Evolutionary conservation across 2,329 filamentous ascomycete genomes (phyloP), one percentile per base, ranked within the genome.

Genomic region (Berkeleyomyces rouxiae): DNA sequence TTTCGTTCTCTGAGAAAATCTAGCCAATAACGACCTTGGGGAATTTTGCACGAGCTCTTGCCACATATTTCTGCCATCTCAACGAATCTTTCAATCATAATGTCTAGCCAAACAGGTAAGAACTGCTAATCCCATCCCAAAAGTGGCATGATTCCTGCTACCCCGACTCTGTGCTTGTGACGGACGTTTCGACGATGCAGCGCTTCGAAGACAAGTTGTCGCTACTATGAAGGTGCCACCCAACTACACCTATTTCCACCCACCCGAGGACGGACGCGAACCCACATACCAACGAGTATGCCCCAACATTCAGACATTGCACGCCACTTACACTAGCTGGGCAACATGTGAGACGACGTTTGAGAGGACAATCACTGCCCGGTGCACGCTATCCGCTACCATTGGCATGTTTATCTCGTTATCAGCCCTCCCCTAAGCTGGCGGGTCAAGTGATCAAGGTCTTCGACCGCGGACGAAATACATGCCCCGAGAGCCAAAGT

Each of bases 41-140:
- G 6, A 10, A 43, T 43, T 13, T 9, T 11, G 3, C 42, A 57
- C 42, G 40, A 59, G 11, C 16, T 46, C 0, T 44, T 16, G 33
- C 16, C 13, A 23, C 10, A n/a, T 9, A 33, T 59, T 59, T 42
- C 10, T 59, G 4, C 39, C 36, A 61, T 61, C 36, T 40, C 47
- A 33, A 42, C 59, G 44, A 10, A 61, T 44, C n/a, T 40, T 42
- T 42, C 16, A 23, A 39, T 11, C 44, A 64, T 23, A 58, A 63
- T 64, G 63, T 64, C 63, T 9, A 58, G 55, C 46, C 63, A 64
- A 64, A 59, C 59, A 62, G 63, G 63, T 64, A 64, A 64, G 63
- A 64, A 33, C 16, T 57, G 13, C 7, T 36, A 36, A 2, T 4
- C 13, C 42, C 2, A 13, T 43, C 4, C 7, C n/a, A 43, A 9